These are phyloP conservation scores for Aspergillus ruber DNA, from an alignment of 2,329 filamentous ascomycete genomes.

Conservation along the genomic window DNA sequence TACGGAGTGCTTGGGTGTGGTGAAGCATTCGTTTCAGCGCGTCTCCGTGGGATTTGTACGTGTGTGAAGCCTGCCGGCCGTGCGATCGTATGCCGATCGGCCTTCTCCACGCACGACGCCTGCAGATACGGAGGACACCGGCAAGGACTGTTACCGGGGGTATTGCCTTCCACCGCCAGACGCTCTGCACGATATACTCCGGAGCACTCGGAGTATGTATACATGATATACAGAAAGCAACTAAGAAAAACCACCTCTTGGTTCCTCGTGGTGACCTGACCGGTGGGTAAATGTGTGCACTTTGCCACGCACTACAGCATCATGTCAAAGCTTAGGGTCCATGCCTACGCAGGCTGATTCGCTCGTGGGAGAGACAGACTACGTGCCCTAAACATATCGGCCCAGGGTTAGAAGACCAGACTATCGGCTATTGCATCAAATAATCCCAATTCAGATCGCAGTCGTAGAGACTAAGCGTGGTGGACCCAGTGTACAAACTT, in stretches of 20 bases:
- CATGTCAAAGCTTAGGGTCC: not conserved
- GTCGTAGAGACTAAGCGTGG: not conserved
- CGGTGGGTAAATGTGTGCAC: not conserved
- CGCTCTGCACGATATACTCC: not conserved
- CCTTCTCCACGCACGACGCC: too few species aligned
- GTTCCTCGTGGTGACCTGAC: too few species aligned
- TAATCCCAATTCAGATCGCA: not conserved
- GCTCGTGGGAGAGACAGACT: not conserved
- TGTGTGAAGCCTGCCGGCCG: too few species aligned
- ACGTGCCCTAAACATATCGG: not conserved
- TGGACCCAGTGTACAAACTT: not conserved
- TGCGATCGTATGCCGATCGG: too few species aligned
- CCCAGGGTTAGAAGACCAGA: not conserved
- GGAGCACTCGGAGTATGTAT: not conserved
- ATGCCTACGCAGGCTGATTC: not conserved
- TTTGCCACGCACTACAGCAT: not conserved
- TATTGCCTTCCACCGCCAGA: not conserved
- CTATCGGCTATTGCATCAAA: not conserved
- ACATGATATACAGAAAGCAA: too few species aligned
- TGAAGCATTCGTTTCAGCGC: not conserved
- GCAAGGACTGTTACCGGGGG: not conserved
- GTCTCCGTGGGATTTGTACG: not conserved
- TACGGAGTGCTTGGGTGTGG: too few species aligned
- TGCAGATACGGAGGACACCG: not conserved
- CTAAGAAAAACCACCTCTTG: too few species aligned